phyloP scores from a whole-genome alignment of 192 early-diverging fungal species.

The Linnemannia zychae region DNA sequence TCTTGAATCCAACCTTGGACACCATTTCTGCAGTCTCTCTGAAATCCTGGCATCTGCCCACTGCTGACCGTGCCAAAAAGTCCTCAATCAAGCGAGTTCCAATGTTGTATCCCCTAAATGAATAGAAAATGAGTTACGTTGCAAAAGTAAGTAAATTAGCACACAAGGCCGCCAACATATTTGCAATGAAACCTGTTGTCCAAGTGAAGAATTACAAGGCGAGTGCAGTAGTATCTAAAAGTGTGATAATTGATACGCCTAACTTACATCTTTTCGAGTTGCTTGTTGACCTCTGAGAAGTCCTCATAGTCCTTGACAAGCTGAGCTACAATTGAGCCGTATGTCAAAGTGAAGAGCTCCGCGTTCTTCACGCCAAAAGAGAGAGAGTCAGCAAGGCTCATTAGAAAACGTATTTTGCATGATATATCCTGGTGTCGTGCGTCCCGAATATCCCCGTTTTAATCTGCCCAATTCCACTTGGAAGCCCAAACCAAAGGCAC shows the following conservation, averaged over 20 bases:
- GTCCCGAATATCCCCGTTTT: not conserved
- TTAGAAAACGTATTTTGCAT: not conserved
- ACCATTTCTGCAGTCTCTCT: constrained; percentile 94
- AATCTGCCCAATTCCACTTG: not conserved
- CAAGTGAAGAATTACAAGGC: not conserved
- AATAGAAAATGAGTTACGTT: not conserved
- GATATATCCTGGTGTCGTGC: not conserved
- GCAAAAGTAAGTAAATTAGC: not conserved
- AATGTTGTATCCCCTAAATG: constrained; percentile 95
- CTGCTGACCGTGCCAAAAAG: constrained; percentile 85
- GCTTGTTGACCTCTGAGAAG: constrained; percentile 92
- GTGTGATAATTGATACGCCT: not conserved
- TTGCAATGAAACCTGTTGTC: not conserved
- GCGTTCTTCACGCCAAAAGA: constrained; percentile 68
- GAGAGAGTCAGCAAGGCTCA: not conserved
- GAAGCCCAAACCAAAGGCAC: not conserved
- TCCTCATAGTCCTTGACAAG: constrained; percentile 95
- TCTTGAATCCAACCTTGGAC: constrained; percentile 97
- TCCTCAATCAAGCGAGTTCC: constrained; percentile 96
- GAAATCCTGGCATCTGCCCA: constrained; percentile 90
- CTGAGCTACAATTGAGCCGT: constrained; percentile 96
- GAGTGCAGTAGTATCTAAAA: not conserved
- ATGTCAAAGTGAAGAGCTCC: constrained; percentile 97
- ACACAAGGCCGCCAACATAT: too few relatives aligned
- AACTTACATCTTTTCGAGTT: constrained; percentile 96